Percentiles rank a stretch among this genome's conserved stretches.
phyloP scores from a whole-genome alignment of 352 stramenopile genomes.

The Globisporangium cederbergense region DNA sequence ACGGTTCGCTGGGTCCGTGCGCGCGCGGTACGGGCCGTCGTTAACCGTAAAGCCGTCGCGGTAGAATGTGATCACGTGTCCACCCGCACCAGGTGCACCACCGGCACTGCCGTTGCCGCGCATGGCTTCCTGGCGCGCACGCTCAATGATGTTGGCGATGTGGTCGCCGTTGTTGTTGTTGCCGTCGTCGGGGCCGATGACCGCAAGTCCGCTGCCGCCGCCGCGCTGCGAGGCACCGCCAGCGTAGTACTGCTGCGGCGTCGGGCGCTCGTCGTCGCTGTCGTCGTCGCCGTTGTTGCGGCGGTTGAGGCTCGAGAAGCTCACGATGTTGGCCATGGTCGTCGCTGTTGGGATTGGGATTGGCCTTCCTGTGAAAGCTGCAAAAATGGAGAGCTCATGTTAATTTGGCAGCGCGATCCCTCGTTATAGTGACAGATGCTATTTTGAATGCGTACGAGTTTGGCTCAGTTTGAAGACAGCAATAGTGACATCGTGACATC shows the following conservation, averaged over 20 bases:
- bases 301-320: conserved; percentile 68
- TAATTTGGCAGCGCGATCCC: no score
- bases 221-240: conserved; percentile 61
- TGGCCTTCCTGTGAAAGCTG: not conserved
- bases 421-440: no score
- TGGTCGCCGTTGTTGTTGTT: conserved; percentile 34
- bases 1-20: conserved; percentile 65
- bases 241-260: conserved; percentile 72
- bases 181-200: conserved; percentile 52
- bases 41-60: conserved; percentile 84
- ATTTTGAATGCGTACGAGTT: no score
- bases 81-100: conserved; percentile 10
- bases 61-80: conserved; percentile 83
- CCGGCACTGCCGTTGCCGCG: conserved; percentile 22
- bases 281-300: conserved; percentile 28
- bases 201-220: conserved; percentile 71
- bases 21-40: conserved; percentile 68
- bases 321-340: conserved; percentile 79
- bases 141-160: conserved; percentile 81
- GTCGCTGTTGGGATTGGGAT: not conserved
- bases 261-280: conserved; percentile 27
- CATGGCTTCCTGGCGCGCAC: conserved; percentile 66
- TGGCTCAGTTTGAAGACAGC: no score
- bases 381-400: no score
- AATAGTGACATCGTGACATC: no score